A percentile compares a stretch with the other conserved stretches of the same genome.
Conservation (phyloP, 805 yeast species). For the Starmerella khaoyaiensis region DNA sequence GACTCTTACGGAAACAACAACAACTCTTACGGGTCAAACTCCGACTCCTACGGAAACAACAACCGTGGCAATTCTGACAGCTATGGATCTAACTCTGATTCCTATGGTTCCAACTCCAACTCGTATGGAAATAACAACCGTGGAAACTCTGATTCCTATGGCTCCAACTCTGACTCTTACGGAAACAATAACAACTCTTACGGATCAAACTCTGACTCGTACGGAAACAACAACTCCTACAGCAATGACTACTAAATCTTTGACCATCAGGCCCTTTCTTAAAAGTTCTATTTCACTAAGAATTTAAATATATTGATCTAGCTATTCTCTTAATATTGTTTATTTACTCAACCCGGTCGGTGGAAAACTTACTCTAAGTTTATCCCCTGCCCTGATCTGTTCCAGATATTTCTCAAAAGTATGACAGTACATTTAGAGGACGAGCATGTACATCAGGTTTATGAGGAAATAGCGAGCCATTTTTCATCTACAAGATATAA, state of each 20-base stretch:
- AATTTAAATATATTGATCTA: no score
- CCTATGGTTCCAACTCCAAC: slow-evolving; percentile 1
- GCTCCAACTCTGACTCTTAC: slow-evolving; percentile 2
- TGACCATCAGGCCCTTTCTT: not conserved
- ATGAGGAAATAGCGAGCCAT: slow-evolving; percentile 83
- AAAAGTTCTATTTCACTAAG: not conserved
- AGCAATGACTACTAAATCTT: not conserved
- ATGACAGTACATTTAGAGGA: slow-evolving; percentile 41
- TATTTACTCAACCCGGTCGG: no score
- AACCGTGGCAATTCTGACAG: slow-evolving; percentile 1
- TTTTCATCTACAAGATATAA: slow-evolving; percentile 88
- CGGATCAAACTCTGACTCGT: slow-evolving; percentile 1
- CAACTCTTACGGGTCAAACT: slow-evolving; percentile 2
- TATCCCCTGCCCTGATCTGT: no score
- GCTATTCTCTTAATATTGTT: no score
- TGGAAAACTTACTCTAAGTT: no score
- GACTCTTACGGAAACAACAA: slow-evolving; percentile 3
- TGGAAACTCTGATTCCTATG: slow-evolving; percentile 2
- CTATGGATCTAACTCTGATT: not conserved
- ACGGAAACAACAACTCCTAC: not conserved
- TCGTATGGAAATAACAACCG: not conserved
- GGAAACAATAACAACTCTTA: slow-evolving; percentile 2
- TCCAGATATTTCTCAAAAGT: slow-evolving; percentile 1
- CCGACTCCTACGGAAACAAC: not conserved
- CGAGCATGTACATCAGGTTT: slow-evolving; percentile 70